These are phyloP conservation scores for Exophiala spinifera DNA, from an alignment of 2,329 filamentous ascomycete genomes.

Conservation along the genomic window DNA sequence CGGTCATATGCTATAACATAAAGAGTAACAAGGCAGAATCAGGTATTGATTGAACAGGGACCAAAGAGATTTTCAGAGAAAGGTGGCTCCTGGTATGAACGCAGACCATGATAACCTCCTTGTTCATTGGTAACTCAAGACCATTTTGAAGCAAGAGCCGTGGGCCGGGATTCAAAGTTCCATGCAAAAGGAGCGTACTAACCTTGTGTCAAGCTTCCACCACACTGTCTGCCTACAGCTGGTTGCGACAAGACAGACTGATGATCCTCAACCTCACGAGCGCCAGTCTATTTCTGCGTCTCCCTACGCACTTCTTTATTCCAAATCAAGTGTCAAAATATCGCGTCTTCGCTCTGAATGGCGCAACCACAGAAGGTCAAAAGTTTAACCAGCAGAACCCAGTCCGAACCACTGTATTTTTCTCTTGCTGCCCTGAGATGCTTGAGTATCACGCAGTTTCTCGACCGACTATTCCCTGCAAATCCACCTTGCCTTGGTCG, in stretches of 20 bases:
- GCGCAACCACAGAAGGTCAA: not conserved
- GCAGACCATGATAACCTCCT: not conserved
- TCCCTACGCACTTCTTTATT: not conserved
- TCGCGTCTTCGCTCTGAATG: not conserved
- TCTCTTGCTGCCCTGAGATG: not conserved
- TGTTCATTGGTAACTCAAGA: conserved; percentile 2
- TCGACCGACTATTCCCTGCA: not conserved
- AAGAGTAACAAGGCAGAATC: too few species aligned
- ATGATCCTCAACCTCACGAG: not conserved
- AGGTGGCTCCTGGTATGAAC: not conserved
- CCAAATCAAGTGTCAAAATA: not conserved
- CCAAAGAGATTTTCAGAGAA: not conserved
- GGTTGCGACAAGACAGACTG: not conserved
- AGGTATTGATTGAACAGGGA: too few species aligned
- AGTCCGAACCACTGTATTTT: too few species aligned
- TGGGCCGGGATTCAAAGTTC: conserved; percentile 1
- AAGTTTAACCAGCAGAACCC: not conserved
- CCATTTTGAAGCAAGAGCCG: not conserved
- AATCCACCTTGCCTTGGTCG: too few species aligned
- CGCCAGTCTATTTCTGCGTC: not conserved
- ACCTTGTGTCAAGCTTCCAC: conserved; percentile 1
- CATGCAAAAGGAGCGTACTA: conserved; percentile 4
- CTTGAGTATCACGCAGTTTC: not conserved
- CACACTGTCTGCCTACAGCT: not conserved
- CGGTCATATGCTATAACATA: too few species aligned